Evolutionary conservation across 805 yeast genomes (phyloP), one percentile per base, ranked within the genome.

Genomic region (Schwanniomyces occidentalis): DNA sequence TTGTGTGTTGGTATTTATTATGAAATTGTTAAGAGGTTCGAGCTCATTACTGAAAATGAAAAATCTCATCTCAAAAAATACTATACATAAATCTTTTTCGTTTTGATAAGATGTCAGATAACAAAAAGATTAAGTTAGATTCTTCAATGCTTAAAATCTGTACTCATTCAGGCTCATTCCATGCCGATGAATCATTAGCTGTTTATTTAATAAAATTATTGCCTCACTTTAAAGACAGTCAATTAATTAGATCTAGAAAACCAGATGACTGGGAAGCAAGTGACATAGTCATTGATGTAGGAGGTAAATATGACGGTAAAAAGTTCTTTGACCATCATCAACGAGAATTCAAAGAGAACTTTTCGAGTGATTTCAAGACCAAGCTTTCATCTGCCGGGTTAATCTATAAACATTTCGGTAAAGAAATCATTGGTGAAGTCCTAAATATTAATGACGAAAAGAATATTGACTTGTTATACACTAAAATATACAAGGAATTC

Each of bases 291-390:
- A 91, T 93, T 37, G 99, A 93, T 64, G 99, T 93, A 33, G 77
- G 95, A 54, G 99, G 95, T 9, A 73, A 85, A 56, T 93, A 90
- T 60, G 96, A 89, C 56, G 85, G 84, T 9, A 70, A 68, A 26
- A 90, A 90, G 63, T 86, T 72, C 58, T 91, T 87, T 59, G 99
- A 93, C 59, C 99, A 93, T 57, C 99, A 93, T 65, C 99, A 93
- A 69, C 78, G 97, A 44, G 98, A 85, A 13, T 93, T 93, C 54
- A 63, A 65, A 19, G 90, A 84, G 48, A 78, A 84, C 4, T 91
- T 93, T 54, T 76, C 76, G 16, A 70, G 58, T 1, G 63, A 70
- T 6, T 84, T 69, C 54, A 59, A 67, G 41, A 93, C 98, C 33
- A 90, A 88, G 60, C 73, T 93, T 45, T 83, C 95, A 13, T 85